Conservation (phyloP, 1,139 yeast genomes). For the Lodderomyces jiufengensis region DNA sequence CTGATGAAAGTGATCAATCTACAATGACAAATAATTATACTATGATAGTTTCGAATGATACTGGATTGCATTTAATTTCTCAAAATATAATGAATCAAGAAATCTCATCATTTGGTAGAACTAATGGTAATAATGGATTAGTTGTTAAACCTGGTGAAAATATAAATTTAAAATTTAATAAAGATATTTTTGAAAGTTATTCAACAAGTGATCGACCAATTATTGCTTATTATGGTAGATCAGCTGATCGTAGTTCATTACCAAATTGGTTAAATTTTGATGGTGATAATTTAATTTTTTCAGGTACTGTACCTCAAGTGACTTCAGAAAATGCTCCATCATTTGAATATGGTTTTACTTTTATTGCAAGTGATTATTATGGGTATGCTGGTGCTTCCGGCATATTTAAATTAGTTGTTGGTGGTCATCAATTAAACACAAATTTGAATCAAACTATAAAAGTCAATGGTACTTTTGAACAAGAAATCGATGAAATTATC, state of each 20-base stretch:
- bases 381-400: constrained; percentile 77
- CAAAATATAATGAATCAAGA: constrained; percentile 43
- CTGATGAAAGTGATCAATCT: constrained; percentile 52
- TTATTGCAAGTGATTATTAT: constrained; percentile 74
- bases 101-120: constrained; percentile 55
- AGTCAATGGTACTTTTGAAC: constrained; percentile 66
- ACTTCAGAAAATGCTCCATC: constrained; percentile 89
- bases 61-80: constrained; percentile 47
- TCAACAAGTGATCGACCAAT: constrained; percentile 44
- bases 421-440: constrained; percentile 83
- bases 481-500: constrained; percentile 49
- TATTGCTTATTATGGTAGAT: constrained; percentile 77
- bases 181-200: constrained; percentile 49
- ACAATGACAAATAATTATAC: constrained; percentile 45
- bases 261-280: constrained; percentile 87
- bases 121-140: constrained; percentile 71
- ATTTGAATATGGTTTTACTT: constrained; percentile 61
- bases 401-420: constrained; percentile 69
- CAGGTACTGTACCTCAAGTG: constrained; percentile 86
- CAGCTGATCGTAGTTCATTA: constrained; percentile 76
- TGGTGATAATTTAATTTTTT: constrained; percentile 57
- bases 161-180: constrained; percentile 61
- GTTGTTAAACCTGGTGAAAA: constrained; percentile 67
- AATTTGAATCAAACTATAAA: constrained; percentile 47
- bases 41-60: constrained; percentile 54